These are phyloP conservation scores for Phoma sp. DNA, from an alignment of 2,329 filamentous ascomycete species.

Conservation along the genomic window DNA sequence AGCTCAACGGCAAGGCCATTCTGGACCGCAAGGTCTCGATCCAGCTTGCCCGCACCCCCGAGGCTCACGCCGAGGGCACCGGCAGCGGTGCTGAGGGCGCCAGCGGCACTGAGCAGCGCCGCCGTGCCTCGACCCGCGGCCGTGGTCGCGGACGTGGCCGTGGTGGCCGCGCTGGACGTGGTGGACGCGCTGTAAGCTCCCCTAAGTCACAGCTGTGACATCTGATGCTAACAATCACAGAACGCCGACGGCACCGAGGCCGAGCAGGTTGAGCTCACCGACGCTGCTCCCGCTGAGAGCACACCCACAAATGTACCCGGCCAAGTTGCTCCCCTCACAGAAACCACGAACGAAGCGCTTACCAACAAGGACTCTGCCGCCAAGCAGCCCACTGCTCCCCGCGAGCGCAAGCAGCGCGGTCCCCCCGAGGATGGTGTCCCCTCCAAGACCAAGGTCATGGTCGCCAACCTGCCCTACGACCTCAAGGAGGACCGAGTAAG, in stretches of 20 bases:
- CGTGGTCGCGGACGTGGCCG: conserved; percentile 66
- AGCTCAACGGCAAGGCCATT: conserved; percentile 97
- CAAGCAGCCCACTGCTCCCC: conserved; percentile 56
- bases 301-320: conserved; percentile 60
- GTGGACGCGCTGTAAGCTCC: conserved; percentile 72
- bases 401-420: conserved; percentile 80
- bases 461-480: conserved; percentile 98
- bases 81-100: conserved; percentile 76
- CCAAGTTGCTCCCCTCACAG: conserved; percentile 58
- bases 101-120: conserved; percentile 69
- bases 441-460: conserved; percentile 99
- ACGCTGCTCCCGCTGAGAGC: conserved; percentile 53
- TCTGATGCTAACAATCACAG: conserved; percentile 1
- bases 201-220: background rate
- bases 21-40: conserved; percentile 99
- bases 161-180: conserved; percentile 66
- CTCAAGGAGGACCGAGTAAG: conserved; percentile 94
- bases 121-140: conserved; percentile 63
- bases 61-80: conserved; percentile 77
- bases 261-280: conserved; percentile 55
- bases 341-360: conserved; percentile 62
- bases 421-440: conserved; percentile 96
- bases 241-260: conserved; percentile 58
- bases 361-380: conserved; percentile 60
- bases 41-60: conserved; percentile 96